Base-by-base conservation (phyloP, 768 basidiomycete species). In the Russula compacta region DNA sequence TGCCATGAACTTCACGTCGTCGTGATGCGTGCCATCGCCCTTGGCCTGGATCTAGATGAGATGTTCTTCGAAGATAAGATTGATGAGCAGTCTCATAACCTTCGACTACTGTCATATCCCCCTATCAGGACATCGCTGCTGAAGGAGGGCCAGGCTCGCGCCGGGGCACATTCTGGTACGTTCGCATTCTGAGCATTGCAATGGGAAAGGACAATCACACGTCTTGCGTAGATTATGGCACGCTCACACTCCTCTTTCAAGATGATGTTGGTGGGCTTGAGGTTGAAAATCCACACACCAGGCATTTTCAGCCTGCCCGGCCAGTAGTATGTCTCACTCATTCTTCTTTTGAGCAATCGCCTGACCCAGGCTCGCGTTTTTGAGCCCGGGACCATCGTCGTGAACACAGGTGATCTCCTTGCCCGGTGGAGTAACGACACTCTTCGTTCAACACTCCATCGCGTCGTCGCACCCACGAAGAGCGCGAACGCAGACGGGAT, bases 21-120 rank as follows among this genome's bases (percentile, higher is more conserved):
- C 53, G 83, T 93, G 44, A 92, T 95, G 89, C 80, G 86, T n/a
- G 84, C 90, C 3, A 83, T 95, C 67, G 92, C 92, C 1, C 72
- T 92, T 14, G 92, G 91, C 3, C 77, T 94, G 40, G 80, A 82
- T 36, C 79, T 93, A 29, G 77, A 83, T 5, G 89, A 91, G 70
- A 65, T 69, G 33, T 93, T 84, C 73, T 94, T 95, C 57, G 88
- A 92, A 68, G 70, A 77, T 50, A 85, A 83, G 72, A 83, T 91
- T 40, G 69, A 89, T 67, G 82, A 88, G 63, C 86, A 90, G 72
- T 84, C 78, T 65, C 91, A 93, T 69, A 93, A 92, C 69, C 73
- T 95, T 44, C 79, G 92, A 32, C 77, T 94, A 35, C 73, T 94
- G 29, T 87, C 85, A 8, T 94, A 94, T 70, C 92, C 92, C 24